Evolutionary conservation across 148 eudicot genomes (phyloP).

Genomic region (Vaccinium corymbosum): DNA sequence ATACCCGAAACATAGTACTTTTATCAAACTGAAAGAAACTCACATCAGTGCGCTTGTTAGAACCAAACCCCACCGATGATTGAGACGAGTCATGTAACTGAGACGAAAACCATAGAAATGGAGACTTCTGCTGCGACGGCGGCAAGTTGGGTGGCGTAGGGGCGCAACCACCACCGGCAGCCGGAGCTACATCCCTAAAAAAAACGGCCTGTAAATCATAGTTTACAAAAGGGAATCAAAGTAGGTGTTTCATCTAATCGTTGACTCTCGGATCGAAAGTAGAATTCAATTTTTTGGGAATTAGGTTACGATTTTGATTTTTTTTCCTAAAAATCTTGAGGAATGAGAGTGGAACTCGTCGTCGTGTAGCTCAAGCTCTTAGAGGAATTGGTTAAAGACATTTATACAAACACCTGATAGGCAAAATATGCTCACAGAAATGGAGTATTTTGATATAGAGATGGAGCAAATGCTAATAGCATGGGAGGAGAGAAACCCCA

Average conservation of each 20-base stretch:
- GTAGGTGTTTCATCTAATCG: neutral
- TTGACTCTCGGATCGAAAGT: neutral
- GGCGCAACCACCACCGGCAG: slow-evolving; percentile 23
- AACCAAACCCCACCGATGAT: neutral
- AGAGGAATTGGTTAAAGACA: too few species aligned
- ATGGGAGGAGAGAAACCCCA: too few species aligned
- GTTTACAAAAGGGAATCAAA: neutral
- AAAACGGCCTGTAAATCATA: slow-evolving; percentile 39
- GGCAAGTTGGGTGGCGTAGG: slow-evolving; percentile 20
- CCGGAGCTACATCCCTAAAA: slow-evolving; percentile 25
- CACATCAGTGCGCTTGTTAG: slow-evolving; percentile 20
- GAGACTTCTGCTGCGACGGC: slow-evolving; percentile 16
- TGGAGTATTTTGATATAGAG: too few species aligned
- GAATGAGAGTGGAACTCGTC: neutral
- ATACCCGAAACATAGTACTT: too few species aligned
- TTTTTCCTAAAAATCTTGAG: neutral
- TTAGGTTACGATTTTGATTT: neutral
- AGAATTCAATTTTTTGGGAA: neutral
- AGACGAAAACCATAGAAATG: slow-evolving; percentile 26
- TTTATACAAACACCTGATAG: too few species aligned
- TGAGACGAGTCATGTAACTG: neutral
- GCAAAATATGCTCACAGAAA: too few species aligned
- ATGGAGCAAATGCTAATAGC: too few species aligned
- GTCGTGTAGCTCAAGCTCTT: too few species aligned
- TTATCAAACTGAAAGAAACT: slow-evolving; percentile 12